Evolutionary conservation across 371 early-diverging fungal genomes (phyloP), one percentile per base, ranked within the genome.

Genomic region (Globomyces sp.): DNA sequence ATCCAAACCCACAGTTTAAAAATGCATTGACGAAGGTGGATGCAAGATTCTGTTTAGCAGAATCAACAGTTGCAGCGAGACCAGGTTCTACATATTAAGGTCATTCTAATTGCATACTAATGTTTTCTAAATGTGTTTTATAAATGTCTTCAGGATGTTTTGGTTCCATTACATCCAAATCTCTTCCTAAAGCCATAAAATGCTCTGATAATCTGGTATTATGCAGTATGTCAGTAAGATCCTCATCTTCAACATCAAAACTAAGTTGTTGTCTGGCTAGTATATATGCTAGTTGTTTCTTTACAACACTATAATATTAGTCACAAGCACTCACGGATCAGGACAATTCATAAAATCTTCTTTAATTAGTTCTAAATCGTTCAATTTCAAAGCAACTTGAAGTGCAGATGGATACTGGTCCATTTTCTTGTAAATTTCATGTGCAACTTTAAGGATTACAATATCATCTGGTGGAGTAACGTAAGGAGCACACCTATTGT

Each of bases 1-100:
- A 89, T 57, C 94, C 90, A 75, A 95, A 98, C 5, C 95, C 98
- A 46, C 92, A 94, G 73, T 98, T 98, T 58, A 98, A 94, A 82
- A 98, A 97, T 0, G 94, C 98, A 74, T 98, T 98, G 46, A 98
- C 98, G 83, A 96, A 95, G 2, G 95, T 92, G 40, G 95, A 91
- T 0, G 99, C 92, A 52, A 98, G 80, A 76, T 98, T 96, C 72
- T 95, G 94, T 55, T 92, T 88, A 34, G 96, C 96, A 65, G 94
- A 94, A 71, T 96, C 97, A 47, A 95, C 88, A 64, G 81, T 89
- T 9, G 80, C 81, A 42, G 85, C 79, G 36, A 65, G 66, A 24
- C 89, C 89, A 64, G 85, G 71, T 6, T 72, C 81, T 80, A 63
- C n/a, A 10, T 4, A 46, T 79, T 3, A 52, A 52, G 11, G 3